phyloP scores from a whole-genome alignment of 208 protist genomes.

The Lotmaria passim region DNA sequence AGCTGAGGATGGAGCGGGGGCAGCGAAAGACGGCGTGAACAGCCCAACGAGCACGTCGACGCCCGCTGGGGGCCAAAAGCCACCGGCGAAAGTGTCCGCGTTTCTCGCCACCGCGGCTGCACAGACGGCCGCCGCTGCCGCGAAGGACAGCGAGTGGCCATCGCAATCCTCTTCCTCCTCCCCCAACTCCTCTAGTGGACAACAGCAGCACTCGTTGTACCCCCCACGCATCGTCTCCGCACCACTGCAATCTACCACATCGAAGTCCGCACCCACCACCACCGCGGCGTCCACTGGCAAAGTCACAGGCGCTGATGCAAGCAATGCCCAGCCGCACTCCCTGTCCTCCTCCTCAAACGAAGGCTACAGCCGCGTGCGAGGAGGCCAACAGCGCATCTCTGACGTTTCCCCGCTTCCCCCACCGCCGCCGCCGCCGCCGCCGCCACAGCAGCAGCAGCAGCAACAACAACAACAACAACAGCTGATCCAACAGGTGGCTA shows the following conservation, averaged over 20 bases:
- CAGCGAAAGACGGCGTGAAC: not conserved
- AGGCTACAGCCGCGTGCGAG: not conserved
- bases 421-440: not conserved
- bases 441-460: conserved; percentile 16
- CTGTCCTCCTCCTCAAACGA: conserved; percentile 3
- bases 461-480: not conserved
- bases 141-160: not conserved
- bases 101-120: conserved; percentile 8
- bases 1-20: not conserved
- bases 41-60: not conserved
- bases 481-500: no score
- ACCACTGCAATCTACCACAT: conserved; percentile 2
- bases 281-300: no score
- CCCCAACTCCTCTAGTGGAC: not conserved
- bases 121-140: not conserved
- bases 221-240: conserved; percentile 8
- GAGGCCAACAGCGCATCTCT: not conserved
- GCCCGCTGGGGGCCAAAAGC: conserved; percentile 2
- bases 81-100: conserved; percentile 1
- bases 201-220: not conserved
- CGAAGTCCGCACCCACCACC: no score
- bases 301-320: not conserved
- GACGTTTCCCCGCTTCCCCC: not conserved
- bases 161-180: not conserved
- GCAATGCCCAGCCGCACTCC: not conserved